Base-by-base conservation (phyloP, 2,329 filamentous ascomycete genomes). In the Gaeumannomyces tritici region DNA sequence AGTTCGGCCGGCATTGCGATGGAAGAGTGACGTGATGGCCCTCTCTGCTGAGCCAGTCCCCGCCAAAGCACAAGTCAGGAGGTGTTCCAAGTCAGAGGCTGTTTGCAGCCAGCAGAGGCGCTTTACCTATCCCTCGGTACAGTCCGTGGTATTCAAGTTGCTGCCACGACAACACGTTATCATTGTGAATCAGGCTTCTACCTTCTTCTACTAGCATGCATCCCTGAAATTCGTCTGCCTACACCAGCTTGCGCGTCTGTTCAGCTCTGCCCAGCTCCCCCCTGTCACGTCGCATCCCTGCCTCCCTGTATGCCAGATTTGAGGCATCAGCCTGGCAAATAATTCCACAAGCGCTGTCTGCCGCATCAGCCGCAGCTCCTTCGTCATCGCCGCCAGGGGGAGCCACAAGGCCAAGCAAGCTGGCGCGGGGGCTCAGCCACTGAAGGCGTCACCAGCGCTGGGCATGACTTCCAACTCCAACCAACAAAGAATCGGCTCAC, bases 351-450 rank as follows among this genome's bases (percentile, higher is more conserved):
- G 42, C 42, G 18, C 42, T n/a, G 42, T n/a, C 55, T 27, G 55
- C 55, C 13, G 24, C 26, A 26, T 56, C 55, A 56, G 55, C 27
- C 55, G 55, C 42, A n/a, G 42, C 55, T 56, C 55, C 55, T 51
- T 51, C 42, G 42, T 51, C 42, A 51, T 51, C 42, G 42, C 42
- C 21, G 18, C 42, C 42, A 51, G 42, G 42, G 42, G 42, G 7
- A n/a, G 28, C 56, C 21, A 29, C 60, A 61, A 29, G 24, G n/a
- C 54, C 27, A 56, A 56, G 31, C 55, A 26, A n/a, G 51, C 60
- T 24, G 51, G 51, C 60, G 55, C 54, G n/a, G 24, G 28, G 51
- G 60, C 60, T 61, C 60, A 61, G 60, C 60, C 60, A 61, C 60
- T 35, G 31, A 55, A 42, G 35, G 21, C 60, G 60, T 61, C 60